Base-by-base conservation (phyloP, 2,329 filamentous ascomycete species). In the Hypoxylon sp. region DNA sequence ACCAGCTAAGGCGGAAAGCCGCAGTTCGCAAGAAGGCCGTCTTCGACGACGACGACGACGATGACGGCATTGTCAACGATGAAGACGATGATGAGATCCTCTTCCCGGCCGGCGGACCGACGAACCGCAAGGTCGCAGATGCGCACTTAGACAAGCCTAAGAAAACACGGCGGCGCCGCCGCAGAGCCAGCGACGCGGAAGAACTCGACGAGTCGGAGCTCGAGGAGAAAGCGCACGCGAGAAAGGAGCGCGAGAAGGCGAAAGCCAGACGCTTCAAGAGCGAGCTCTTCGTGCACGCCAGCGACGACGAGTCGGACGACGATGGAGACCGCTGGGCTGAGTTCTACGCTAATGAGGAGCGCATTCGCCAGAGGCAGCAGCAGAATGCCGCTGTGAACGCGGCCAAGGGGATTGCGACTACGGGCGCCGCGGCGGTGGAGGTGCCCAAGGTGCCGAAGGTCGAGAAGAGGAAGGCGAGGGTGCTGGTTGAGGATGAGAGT, bases 281-380 rank as follows among this genome's bases (percentile, higher is more conserved):
- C 75, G 90, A 91, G 25, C 81, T 95, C 42, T 95, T 90, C 75
- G 92, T 99, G 56, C 88, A 91, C 64, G 90, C 91, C 40, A 94
- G 92, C 72, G 96, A 98, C 77, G 96, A 98, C 59, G 94, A 97
- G 73, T 91, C 88, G n/a, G 94, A 97, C 75, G 89, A 87, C 35
- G 93, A 94, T 51, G 88, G 89, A 63, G 88, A 85, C 55, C 80
- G 83, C 78, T 78, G 76, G 76, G 70, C 74, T 22, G 89, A 88
- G 20, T 98, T 98, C 81, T 98, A 95, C 80, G 89, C 86, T 2
- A 85, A 88, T 14, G 95, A 98, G 80, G 89, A 91, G 78, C 80
- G 79, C 14, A 84, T 91, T 66, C 85, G 92, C 54, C 85, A 88
- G 70, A 86, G 86, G 53, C 82, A 83, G 20, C 82, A 80, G 50